Conservation (phyloP, 2,329 filamentous ascomycete species). For the Chaetomium sp. region DNA sequence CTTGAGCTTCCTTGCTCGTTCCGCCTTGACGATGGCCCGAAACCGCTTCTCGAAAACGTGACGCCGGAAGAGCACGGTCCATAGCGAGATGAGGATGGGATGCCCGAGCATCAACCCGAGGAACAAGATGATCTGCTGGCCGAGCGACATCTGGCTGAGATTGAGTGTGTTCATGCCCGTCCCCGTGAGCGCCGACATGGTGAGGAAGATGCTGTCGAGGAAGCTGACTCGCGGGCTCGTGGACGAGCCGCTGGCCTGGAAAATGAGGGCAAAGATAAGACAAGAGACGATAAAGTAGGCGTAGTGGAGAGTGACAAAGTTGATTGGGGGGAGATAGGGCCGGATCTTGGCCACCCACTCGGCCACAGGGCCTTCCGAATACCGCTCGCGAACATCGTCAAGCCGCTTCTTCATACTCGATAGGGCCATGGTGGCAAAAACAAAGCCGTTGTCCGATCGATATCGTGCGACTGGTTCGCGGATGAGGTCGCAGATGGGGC, state of each 20-base stretch:
- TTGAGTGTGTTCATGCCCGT: constrained; percentile 66
- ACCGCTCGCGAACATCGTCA: constrained; percentile 4
- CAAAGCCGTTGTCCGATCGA: background rate
- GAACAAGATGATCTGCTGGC: constrained; percentile 67
- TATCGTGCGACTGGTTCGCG: background rate
- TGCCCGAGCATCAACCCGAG: constrained; percentile 65
- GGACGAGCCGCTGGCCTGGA: constrained; percentile 56
- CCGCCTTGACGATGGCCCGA: constrained; percentile 51
- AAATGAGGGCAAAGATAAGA: constrained; percentile 58
- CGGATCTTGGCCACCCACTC: constrained; percentile 10
- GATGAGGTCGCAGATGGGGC: background rate
- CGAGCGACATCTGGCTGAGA: constrained; percentile 63
- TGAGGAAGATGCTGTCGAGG: constrained; percentile 65
- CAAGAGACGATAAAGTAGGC: constrained; percentile 62
- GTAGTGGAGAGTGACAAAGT: constrained; percentile 68
- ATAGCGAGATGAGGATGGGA: constrained; percentile 64
- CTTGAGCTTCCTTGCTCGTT: constrained; percentile 39
- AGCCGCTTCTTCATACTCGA: constrained; percentile 15
- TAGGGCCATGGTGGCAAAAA: background rate
- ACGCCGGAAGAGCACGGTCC: constrained; percentile 62
- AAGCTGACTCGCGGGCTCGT: constrained; percentile 57
- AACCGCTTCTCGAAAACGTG: constrained; percentile 65
- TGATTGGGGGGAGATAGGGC: constrained; percentile 38
- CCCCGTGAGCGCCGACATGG: constrained; percentile 66
- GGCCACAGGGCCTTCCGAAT: constrained; percentile 11